Evolutionary conservation across 1,284 basidiomycete genomes (phyloP), one percentile per base, ranked within the genome.

Genomic region (Ustilago crameri): DNA sequence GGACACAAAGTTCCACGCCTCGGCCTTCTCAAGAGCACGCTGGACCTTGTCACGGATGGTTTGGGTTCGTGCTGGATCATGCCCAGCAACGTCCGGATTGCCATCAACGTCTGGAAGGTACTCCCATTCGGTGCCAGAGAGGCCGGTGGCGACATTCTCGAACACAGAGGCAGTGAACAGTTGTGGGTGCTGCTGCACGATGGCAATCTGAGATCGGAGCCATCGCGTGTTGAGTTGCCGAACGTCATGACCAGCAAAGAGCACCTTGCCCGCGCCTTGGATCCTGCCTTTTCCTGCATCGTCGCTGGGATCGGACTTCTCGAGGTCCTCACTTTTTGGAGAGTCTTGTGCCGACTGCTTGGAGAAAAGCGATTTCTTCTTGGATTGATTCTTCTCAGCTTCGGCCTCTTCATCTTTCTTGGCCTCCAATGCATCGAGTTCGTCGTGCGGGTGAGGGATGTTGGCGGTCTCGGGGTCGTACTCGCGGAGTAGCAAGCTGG

Each of bases 161-260:
- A 80, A 79, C 27, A 83, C 65, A 18, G 73, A 71, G 2, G 76
- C 81, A 20, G 78, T 76, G 44, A 82, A 81, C 22, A 83, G 62
- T 50, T 82, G 79, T 5, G 85, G 85, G 37, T 85, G 82, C 58
- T 86, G 85, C 8, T 82, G 79, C n/a, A 86, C 84, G 12, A 85
- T 82, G 20, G 84, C 83, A 43, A 86, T 79, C 54, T 85, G 84
- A 12, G 82, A 83, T 10, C 85, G 80, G 17, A 85, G 74, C 81
- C 84, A 85, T 17, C 77, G 72, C n/a, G 84, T 61, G 52, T 85
- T 85, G 59, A 84, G 69, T 10, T 81, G 72, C 35, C 82, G 75
- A 18, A 85, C 45, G 54, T 85, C 83, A 18, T 75, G 66, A 5
- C 79, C 83, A 3, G 76, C 81, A 30, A 84, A 81, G 3, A 70